Evolutionary conservation across 768 basidiomycete species (phyloP), one percentile per base, ranked within the genome.

Genomic region (Mycena belliarum): DNA sequence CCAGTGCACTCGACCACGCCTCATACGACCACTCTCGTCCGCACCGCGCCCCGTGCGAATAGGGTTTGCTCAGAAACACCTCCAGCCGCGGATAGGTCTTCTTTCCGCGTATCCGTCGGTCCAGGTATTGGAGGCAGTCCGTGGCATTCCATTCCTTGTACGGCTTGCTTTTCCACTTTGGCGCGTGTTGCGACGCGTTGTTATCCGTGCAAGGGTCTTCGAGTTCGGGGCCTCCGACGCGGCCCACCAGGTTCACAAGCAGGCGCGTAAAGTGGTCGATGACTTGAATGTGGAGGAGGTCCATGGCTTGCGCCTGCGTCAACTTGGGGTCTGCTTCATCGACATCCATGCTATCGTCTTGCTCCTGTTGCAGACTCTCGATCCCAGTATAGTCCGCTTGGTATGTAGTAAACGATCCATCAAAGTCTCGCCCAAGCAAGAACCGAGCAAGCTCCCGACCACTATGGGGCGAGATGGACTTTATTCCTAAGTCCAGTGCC

Each of bases 21-120:
- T 77, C 73, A 44, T 81, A 75, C 14, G 86, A 77, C 89, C 89
- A 93, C 61, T 92, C 88, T 65, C 84, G 81, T 2, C 91, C 91
- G n/a, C 81, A 72, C 44, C 88, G 79, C 16, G 82, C 81, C 0
- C 87, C 88, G 26, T 58, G 70, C 21, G 72, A 67, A 59, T 81
- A 77, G 40, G 84, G 79, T 45, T 72, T 72, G 51, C 70, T 77
- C 50, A 86, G 70, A 68, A 88, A 89, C 32, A 75, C 72, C 25
- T 78, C 78, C 41, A 85, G 69, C 23, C 77, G 72, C 7, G 86
- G 84, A 33, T 74, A 77, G 25, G 72, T 72, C 26, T 38, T 52
- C 32, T 63, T 60, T 25, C 71, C 60, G 41, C 53, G 61, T 63
- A 70, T 76, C 69, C 76, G 80, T 46, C 69, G 66, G 50, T 70